Base-by-base conservation (phyloP, 495 filamentous ascomycete species). In the Parathielavia appendiculata region DNA sequence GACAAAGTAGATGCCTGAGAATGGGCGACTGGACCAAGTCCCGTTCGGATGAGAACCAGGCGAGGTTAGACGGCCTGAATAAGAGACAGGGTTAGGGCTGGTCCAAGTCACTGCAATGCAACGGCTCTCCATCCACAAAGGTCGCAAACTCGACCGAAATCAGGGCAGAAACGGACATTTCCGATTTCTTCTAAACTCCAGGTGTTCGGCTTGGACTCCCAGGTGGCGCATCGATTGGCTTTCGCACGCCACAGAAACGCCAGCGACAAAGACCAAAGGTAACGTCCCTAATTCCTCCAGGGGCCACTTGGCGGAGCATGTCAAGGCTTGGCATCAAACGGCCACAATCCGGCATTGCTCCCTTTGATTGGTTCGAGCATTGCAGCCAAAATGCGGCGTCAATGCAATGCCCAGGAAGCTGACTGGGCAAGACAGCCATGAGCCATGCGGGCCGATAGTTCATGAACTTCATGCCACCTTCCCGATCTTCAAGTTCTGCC, bases 391-490 rank as follows among this genome's bases (percentile, higher is more conserved):
- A 57, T 53, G 54, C 49, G 17, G 54, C 59, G 7, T 40, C 51
- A 10, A 36, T 10, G 1, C n/a, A 6, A 9, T 19, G 34, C 34
- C 36, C 36, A n/a, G 54, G 30, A 20, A 46, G n/a, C 35, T 49
- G 14, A 45, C 58, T 56, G 56, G 51, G 41, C 14, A 10, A 44
- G 26, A 46, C 34, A 39, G 23, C 17, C 41, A 34, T 17, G 40
- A 22, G 54, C 54, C 45, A 49, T 20, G 17, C 26, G 34, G 32
- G 9, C 45, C 22, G 45, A 50, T 57, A 19, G 54, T 43, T 45
- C 54, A 59, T 59, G n/a, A 48, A 36, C n/a, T 9, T n/a, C 48
- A 49, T n/a, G n/a, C 30, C 35, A 54, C 50, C 43, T 47, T 53
- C 35, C 45, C 19, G n/a, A 30, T 60, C 36, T 34, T n/a, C 11